Conservation (phyloP, 2,329 filamentous ascomycete genomes). For the Trichoderma harzianum region DNA sequence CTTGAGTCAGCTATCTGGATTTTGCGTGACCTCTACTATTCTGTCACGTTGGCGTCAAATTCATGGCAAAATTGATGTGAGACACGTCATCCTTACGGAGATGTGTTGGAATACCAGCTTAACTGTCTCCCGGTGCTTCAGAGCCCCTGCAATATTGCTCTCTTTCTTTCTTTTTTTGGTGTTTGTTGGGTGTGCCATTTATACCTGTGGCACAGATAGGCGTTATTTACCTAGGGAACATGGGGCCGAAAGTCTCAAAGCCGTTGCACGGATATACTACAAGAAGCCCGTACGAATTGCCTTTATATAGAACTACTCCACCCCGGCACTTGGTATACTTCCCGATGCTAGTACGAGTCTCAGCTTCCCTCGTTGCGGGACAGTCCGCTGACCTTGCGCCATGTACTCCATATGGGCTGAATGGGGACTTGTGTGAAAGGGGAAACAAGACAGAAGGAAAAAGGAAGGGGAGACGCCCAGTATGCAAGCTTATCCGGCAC, state of each 20-base stretch:
- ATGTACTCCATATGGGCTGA: constrained; percentile 9
- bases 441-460: neutral
- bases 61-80: neutral
- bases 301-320: neutral
- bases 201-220: neutral
- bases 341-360: neutral
- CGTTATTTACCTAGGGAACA: neutral
- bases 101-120: neutral
- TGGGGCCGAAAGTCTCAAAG: neutral
- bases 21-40: neutral
- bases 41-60: neutral
- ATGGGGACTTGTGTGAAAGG: neutral
- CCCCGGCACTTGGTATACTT: neutral
- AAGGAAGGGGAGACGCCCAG: neutral
- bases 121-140: neutral
- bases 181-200: neutral
- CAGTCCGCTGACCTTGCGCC: constrained; percentile 4
- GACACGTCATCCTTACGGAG: constrained; percentile 2
- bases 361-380: constrained; percentile 1
- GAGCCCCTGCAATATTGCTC: neutral
- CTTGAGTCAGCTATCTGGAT: neutral
- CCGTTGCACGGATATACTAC: neutral
- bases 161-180: neutral
- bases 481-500: neutral
- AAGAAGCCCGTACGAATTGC: neutral